Base-by-base conservation (phyloP, 1,284 basidiomycete species). In the Coniferiporia sulphurascens region DNA sequence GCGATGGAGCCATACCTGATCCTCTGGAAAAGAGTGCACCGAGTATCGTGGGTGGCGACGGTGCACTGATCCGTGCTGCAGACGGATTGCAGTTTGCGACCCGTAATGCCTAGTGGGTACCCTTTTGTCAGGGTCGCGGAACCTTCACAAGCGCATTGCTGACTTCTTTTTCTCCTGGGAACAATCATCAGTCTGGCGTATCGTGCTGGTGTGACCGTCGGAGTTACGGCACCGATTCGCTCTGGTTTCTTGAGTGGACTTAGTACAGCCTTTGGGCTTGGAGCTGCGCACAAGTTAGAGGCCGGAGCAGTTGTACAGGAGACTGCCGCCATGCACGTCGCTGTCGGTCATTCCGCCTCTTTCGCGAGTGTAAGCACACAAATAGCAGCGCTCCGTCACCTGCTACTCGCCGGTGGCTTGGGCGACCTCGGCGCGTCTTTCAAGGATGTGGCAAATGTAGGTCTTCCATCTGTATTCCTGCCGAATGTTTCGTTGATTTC, bases 31-130 rank as follows among this genome's bases (percentile, higher is more conserved):
- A 69, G 44, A 63, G 65, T 22, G 69, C 82, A 7, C 84, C 86
- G 0, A 63, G 67, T 7, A 67, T 76, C 1, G 65, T 82, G 27
- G 65, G 86, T 43, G 62, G 86, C 1, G 83, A 82, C 38, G 76
- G 69, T 19, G 35, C 56, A 46, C 72, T 91, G 22, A 74, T 83
- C 5, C 81, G 79, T 44, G 92, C 88, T 1, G 81, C 79, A 7
- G 92, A 95, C 67, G 92, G 91, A 0, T 78, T 93, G 12, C 75
- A 83, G 61, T 93, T 87, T 68, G 83, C 78, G 1, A 85, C 83
- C 43, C 81, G 91, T 17, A 82, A 92, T 71, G 83, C 86, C 34
- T 75, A 91, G 89, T 90, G 68, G 65, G 88, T 78, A 12, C 35
- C 15, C 17, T 27, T 17, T 51, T 4, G 4, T 36, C 9, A n/a